phyloP scores from a whole-genome alignment of 345 rosid genomes.

The Linum usitatissimum region DNA sequence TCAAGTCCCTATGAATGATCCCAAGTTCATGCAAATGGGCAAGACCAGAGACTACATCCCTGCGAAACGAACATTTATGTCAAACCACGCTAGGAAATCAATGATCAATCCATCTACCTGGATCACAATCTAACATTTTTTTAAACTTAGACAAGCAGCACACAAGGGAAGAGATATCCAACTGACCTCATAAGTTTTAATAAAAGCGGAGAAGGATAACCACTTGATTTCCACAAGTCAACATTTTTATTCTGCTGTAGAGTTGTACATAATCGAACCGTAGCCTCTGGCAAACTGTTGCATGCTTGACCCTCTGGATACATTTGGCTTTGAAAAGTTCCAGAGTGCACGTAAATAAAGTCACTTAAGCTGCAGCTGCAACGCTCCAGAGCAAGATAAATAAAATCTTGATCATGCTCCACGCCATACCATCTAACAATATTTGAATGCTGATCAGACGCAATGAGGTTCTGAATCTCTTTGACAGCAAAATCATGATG shows the following conservation, averaged over 20 bases:
- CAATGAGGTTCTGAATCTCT: constrained; percentile 61
- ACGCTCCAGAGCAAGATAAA: constrained; percentile 55
- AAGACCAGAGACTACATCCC: constrained; percentile 82
- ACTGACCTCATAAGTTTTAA: constrained; percentile 58
- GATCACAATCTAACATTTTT: no score
- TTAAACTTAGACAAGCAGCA: background rate
- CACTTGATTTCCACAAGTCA: constrained; percentile 53
- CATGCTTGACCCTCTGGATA: constrained; percentile 14
- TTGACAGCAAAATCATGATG: constrained; percentile 63
- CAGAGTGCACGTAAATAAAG: constrained; percentile 32
- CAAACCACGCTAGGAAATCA: no score
- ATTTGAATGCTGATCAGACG: constrained; percentile 58
- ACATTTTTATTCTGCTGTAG: constrained; percentile 28
- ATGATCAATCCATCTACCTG: no score
- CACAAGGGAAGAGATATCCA: background rate
- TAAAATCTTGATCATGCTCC: constrained; percentile 57
- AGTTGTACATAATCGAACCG: constrained; percentile 20
- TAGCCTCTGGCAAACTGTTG: constrained; percentile 15
- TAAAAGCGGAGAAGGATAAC: constrained; percentile 44
- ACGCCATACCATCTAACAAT: constrained; percentile 69
- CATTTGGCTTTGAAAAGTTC: constrained; percentile 28
- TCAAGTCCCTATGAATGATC: constrained; percentile 82
- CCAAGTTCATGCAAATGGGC: constrained; percentile 86
- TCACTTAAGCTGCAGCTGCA: constrained; percentile 62
- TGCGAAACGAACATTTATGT: constrained; percentile 16